Evolutionary conservation across 352 stramenopile genomes (phyloP), one percentile per base, ranked within the genome.

Genomic region (Pythium aristosporum): DNA sequence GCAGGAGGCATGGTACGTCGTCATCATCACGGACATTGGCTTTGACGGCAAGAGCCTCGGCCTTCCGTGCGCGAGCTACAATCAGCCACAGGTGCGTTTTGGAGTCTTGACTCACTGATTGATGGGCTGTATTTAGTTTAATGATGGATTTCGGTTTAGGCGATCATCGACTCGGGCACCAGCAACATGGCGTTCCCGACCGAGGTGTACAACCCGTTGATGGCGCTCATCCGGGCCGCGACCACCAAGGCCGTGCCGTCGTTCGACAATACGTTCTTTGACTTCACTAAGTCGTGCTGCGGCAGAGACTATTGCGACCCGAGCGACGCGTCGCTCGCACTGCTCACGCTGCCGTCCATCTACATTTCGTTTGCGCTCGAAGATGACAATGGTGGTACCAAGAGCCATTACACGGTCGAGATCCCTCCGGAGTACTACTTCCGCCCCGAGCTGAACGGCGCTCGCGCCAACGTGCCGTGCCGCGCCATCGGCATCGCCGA

Each of bases 391-490:
- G 67, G 63, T 10, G 62, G 51, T 1, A 89, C 80, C 20, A 91
- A 59, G 37, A 68, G 85, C 34, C 81, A 91, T 52, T 82, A 92
- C 37, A 92, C 79, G 3, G 74, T 94, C 15, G 78, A 90, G 57
- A 93, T 94, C 51, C 86, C 86, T 32, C 82, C 86, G 5, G 74
- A 89, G 62, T 93, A 94, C 58, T 91, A 91, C 61, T 94, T 85
- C 78, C 77, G 86, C 0, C 86, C 86, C 9, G 82, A 92, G 69
- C 82, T 89, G 77, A 91, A 91, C 66, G 82, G 82, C 18, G 66
- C 61, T 13, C 77, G 85, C 61, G 66, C 71, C 10, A 74, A 79
- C 48, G 73, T 69, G 12, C 73, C 76, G 3, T 94, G 86, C 32
- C 80, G 86, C 42, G 83, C 85, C 1, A 81, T 93, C 10, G 86